phyloP scores from a whole-genome alignment of 176 grass and related monocot species.

The Elymus sibiricus region DNA sequence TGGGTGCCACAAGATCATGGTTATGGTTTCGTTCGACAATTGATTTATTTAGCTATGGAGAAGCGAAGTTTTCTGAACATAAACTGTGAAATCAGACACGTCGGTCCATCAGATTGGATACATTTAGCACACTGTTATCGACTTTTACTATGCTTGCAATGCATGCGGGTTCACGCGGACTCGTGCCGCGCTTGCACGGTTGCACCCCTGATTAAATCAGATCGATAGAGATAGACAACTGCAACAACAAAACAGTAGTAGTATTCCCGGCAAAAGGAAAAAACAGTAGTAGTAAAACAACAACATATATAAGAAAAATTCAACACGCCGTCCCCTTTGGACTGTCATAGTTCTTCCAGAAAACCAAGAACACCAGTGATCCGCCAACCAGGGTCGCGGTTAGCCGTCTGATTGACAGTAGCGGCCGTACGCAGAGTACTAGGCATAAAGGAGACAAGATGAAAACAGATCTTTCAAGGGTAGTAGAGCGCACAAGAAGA shows the following conservation, averaged over 20 bases:
- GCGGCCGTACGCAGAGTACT: background rate
- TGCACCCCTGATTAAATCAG: background rate
- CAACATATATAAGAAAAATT: background rate
- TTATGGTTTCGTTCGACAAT: no score
- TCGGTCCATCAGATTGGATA: background rate
- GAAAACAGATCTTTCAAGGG: background rate
- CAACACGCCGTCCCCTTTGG: background rate
- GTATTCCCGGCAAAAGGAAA: no score
- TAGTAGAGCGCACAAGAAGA: background rate
- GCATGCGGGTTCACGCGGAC: no score
- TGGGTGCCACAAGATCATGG: background rate
- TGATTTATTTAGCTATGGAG: background rate
- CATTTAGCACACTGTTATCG: no score
- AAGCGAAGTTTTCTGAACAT: background rate
- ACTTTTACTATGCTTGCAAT: no score
- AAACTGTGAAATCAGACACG: background rate
- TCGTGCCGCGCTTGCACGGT: no score
- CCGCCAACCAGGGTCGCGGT: no score
- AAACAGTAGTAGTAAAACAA: background rate
- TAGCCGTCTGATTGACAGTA: background rate
- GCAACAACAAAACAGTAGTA: background rate
- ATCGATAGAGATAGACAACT: background rate
- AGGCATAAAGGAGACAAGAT: background rate
- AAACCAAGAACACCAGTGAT: background rate
- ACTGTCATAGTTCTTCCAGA: background rate